Evolutionary conservation across 139 green algal species (phyloP).

Genomic region (Chlorella sp.): DNA sequence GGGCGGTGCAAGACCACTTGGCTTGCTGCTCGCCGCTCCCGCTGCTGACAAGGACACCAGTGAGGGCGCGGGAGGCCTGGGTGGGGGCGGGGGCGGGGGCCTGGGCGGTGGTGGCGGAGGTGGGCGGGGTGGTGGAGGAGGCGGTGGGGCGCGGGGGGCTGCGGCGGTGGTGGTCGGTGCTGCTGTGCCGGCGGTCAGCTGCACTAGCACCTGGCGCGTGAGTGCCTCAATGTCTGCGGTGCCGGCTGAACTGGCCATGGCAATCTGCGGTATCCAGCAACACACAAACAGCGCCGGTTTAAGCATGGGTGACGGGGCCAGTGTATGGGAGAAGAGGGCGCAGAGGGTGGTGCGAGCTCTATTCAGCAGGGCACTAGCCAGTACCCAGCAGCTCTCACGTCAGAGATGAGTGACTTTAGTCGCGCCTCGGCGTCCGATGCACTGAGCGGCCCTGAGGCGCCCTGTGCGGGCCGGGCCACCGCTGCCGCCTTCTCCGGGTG

Average conservation of each 20-base stretch:
- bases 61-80: not conserved
- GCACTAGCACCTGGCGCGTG: conserved; percentile 58
- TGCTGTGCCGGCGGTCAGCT: conserved; percentile 41
- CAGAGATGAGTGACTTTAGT: not conserved
- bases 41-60: not conserved
- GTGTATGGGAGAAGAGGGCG: not conserved
- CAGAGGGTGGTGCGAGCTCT: not conserved
- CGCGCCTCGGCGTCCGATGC: no score
- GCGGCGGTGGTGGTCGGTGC: conserved; percentile 3
- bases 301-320: conserved; percentile 2
- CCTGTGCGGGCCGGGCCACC: no score
- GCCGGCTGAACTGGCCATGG: conserved; percentile 23
- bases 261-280: not conserved
- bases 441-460: no score
- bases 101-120: conserved; percentile 10
- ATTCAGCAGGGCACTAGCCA: not conserved
- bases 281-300: no score
- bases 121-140: conserved; percentile 5
- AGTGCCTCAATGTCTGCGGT: conserved; percentile 53
- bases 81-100: conserved; percentile 1
- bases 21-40: not conserved
- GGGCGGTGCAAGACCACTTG: not conserved
- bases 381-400: not conserved
- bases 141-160: not conserved
- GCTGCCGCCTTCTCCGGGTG: conserved; percentile 41